Base-by-base conservation (phyloP, 2,329 filamentous ascomycete species). In the Sclerotinia sclerotiorum region DNA sequence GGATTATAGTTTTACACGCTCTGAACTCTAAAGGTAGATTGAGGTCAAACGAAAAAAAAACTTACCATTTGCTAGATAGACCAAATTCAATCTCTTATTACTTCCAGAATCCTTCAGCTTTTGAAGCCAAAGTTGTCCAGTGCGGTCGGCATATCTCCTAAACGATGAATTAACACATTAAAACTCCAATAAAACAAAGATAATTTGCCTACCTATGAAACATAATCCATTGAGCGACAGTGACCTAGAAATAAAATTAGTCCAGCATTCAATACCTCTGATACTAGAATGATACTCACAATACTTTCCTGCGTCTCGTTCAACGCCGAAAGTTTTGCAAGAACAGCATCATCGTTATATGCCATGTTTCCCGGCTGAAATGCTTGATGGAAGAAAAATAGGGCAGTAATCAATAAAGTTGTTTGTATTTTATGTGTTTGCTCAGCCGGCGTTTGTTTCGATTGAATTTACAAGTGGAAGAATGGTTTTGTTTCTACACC, bases 251-350 rank as follows among this genome's bases (percentile, higher is more conserved):
- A 27, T 67, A 35, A 68, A 49, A 44, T 70, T 48, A 69, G 48
- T 32, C 27, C 44, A 51, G 61, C 65, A 69, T 55, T 44, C 48
- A 63, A 19, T 46, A 48, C 48, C 48, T 24, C 19, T 10, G 35
- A 19, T 54, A 15, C 42, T 51, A 35, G 21, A 46, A 29, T 17
- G 48, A 35, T 51, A 75, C 76, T 71, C 68, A 77, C 87, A 77
- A 99, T 98, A 81, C 93, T 96, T 79, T 99, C 95, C 79, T 99
- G 94, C 15, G 93, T 97, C 81, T 99, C 96, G 80, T 97, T 97
- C 71, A 99, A 87, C 54, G 93, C 92, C 44, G 94, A 96, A 66
- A 99, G 89, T 83, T 97, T 97, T 66, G 94, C 93, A 79, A 94
- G 88, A 68, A 99, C 93, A 58, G 93, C 92, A 82, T 99, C 95